Conservation (phyloP, 2,329 filamentous ascomycete species). For the Hysterium pulicare region DNA sequence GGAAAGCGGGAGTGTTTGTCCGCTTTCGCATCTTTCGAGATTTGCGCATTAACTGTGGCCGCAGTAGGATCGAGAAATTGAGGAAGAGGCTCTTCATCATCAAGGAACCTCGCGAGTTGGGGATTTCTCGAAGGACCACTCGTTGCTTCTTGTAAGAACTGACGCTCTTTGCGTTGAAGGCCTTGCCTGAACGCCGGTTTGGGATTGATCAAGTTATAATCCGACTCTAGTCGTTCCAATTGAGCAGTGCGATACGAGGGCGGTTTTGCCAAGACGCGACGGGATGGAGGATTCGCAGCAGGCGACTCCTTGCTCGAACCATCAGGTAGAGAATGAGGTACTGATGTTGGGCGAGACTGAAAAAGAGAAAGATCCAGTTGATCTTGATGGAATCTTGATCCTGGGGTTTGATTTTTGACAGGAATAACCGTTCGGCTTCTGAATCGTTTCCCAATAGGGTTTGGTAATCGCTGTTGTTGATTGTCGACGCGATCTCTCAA, state of each 20-base stretch:
- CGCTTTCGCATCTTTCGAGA: slow-evolving; percentile 8
- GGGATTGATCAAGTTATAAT: slow-evolving; percentile 33
- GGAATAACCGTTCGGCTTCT: background rate
- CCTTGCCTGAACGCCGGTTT: slow-evolving; percentile 37
- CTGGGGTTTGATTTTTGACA: background rate
- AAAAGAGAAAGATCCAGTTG: background rate
- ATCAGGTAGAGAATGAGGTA: too few species aligned
- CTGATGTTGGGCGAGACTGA: background rate
- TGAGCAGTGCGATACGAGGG: slow-evolving; percentile 35
- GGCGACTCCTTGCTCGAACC: too few species aligned
- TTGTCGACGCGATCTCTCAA: slow-evolving; percentile 18
- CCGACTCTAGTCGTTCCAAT: slow-evolving; percentile 42
- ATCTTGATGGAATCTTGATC: background rate
- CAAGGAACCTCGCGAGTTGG: slow-evolving; percentile 31
- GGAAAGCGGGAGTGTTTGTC: slow-evolving; percentile 17
- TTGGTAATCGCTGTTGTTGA: slow-evolving; percentile 14
- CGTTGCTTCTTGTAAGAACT: slow-evolving; percentile 14
- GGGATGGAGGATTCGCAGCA: too few species aligned
- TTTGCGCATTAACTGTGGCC: slow-evolving; percentile 11
- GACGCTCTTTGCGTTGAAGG: slow-evolving; percentile 26
- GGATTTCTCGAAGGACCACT: slow-evolving; percentile 20
- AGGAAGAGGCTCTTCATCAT: slow-evolving; percentile 25
- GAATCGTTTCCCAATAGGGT: background rate
- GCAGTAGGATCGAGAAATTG: slow-evolving; percentile 14
- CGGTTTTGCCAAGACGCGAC: slow-evolving; percentile 1